phyloP scores from a whole-genome alignment of 1,284 basidiomycete species.

The Pseudozyma tsukubaensis region DNA sequence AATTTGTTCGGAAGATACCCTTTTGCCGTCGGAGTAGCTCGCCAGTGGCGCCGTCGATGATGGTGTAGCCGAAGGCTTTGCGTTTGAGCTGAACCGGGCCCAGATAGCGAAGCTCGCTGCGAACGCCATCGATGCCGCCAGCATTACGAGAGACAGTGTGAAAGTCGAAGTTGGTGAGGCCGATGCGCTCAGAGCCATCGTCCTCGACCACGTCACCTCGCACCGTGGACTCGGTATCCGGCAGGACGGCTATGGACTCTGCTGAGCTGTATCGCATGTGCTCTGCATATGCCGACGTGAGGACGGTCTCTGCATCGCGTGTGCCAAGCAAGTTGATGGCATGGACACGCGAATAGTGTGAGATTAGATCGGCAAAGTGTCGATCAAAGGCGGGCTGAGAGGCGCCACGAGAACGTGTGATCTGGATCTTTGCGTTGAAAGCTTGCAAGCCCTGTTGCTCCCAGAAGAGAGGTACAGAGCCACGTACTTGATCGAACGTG shows the following conservation, averaged over 20 bases:
- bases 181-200: slow-evolving; percentile 51
- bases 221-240: slow-evolving; percentile 20
- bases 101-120: slow-evolving; percentile 78
- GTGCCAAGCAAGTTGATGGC: slow-evolving; percentile 66
- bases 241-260: slow-evolving; percentile 39
- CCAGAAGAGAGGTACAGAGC: slow-evolving; percentile 88
- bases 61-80: slow-evolving; percentile 85
- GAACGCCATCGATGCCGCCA: slow-evolving; percentile 88
- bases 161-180: slow-evolving; percentile 92
- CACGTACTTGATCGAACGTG: slow-evolving; percentile 91
- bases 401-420: slow-evolving; percentile 82
- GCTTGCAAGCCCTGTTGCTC: slow-evolving; percentile 87
- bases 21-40: slow-evolving; percentile 73
- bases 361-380: slow-evolving; percentile 82
- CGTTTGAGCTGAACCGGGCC: slow-evolving; percentile 71
- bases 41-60: slow-evolving; percentile 73
- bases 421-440: slow-evolving; percentile 61
- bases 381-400: slow-evolving; percentile 96
- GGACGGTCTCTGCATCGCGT: slow-evolving; percentile 83
- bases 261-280: slow-evolving; percentile 56
- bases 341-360: slow-evolving; percentile 61
- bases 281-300: slow-evolving; percentile 80
- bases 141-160: slow-evolving; percentile 80
- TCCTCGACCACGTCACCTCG: slow-evolving; percentile 21
- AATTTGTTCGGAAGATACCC: slow-evolving; percentile 93